phyloP scores from a whole-genome alignment of 257 asterid species.

The Solanum paucissectum region DNA sequence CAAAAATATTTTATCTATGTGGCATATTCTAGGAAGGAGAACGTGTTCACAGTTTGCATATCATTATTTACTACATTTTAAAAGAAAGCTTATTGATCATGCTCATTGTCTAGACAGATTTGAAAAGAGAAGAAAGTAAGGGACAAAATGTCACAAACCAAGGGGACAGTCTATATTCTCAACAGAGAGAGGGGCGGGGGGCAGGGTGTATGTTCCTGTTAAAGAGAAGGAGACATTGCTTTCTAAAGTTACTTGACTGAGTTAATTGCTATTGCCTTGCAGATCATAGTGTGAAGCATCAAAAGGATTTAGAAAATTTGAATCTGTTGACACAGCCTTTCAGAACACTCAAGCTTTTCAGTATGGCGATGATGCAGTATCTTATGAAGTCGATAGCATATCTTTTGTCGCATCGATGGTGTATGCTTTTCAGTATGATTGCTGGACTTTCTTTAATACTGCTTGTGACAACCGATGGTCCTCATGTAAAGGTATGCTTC shows the following conservation, averaged over 20 bases:
- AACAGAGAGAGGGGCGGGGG: background rate
- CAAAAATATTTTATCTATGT: background rate
- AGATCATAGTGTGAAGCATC: constrained; percentile 52
- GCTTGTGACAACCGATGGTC: constrained; percentile 45
- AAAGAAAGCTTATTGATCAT: background rate
- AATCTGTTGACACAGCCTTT: constrained; percentile 57
- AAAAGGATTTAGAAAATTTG: constrained; percentile 52
- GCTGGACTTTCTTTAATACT: constrained; percentile 19
- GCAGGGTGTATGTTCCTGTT: background rate
- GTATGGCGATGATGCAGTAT: constrained; percentile 42
- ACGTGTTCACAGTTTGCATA: background rate
- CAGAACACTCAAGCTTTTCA: constrained; percentile 55
- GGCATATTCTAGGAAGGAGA: background rate
- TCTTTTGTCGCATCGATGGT: constrained; percentile 55
- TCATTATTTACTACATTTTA: background rate
- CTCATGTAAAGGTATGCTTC: constrained; percentile 59
- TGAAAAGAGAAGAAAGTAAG: background rate
- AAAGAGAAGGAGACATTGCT: background rate
- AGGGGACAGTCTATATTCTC: background rate
- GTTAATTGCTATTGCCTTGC: constrained; percentile 18
- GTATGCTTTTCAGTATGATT: constrained; percentile 27
- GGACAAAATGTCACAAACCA: background rate
- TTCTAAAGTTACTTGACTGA: background rate
- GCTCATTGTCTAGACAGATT: background rate
- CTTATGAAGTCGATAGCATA: constrained; percentile 40